Conservation (phyloP, 1,284 basidiomycete species). For the Microbotryum silenes-acaulis region DNA sequence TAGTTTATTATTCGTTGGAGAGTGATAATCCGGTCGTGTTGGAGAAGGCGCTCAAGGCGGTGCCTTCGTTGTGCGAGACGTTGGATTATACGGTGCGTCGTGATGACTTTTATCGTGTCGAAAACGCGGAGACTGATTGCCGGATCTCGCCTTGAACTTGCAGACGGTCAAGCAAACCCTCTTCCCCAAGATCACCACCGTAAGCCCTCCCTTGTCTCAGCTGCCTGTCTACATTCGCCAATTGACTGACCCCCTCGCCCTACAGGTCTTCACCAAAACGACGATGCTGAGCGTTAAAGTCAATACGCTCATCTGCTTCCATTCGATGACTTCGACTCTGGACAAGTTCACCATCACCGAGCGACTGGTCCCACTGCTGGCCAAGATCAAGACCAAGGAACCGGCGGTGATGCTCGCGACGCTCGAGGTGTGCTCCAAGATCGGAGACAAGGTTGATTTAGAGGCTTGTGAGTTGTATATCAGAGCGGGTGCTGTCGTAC, state of each 20-base stretch:
- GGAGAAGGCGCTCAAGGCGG: conserved; percentile 75
- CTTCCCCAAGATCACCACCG: conserved; percentile 72
- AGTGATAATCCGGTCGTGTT: conserved; percentile 84
- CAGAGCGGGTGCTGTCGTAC: neutral
- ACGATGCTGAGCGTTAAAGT: conserved; percentile 36
- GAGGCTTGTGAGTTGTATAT: conserved; percentile 56
- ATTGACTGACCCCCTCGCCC: no score
- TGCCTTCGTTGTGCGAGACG: conserved; percentile 82
- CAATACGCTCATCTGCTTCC: conserved; percentile 71
- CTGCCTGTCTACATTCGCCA: no score
- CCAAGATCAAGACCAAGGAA: conserved; percentile 92
- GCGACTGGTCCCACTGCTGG: conserved; percentile 84
- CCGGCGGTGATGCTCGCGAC: conserved; percentile 91
- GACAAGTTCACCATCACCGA: conserved; percentile 92
- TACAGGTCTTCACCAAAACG: conserved; percentile 35
- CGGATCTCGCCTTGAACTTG: neutral
- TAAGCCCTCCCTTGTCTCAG: no score
- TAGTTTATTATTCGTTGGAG: conserved; percentile 91
- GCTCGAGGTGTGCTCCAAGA: conserved; percentile 81
- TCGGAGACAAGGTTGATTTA: conserved; percentile 89
- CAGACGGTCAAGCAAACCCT: conserved; percentile 54
- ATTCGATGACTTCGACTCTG: conserved; percentile 84
- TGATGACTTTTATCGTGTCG: neutral
- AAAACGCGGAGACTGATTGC: neutral
- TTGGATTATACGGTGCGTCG: conserved; percentile 60